Evolutionary conservation across 1,284 basidiomycete species (phyloP).

Genomic region (Exsudoporus floridanus): DNA sequence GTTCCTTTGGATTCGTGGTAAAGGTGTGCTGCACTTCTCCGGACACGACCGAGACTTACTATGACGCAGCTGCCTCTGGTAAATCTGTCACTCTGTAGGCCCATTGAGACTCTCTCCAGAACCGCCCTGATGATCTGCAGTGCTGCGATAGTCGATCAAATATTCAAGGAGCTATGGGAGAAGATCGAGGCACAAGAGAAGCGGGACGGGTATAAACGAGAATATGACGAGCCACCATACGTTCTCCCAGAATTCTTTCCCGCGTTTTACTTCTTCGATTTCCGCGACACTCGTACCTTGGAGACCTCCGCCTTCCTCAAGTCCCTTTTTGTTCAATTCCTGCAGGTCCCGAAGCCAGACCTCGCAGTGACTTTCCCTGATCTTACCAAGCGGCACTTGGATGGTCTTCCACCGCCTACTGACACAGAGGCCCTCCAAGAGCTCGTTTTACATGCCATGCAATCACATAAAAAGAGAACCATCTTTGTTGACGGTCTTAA

Average conservation of each 20-base stretch:
- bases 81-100: slow-evolving; percentile 29
- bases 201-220: slow-evolving; percentile 12
- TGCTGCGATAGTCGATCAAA: slow-evolving; percentile 27
- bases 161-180: slow-evolving; percentile 28
- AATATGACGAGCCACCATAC: slow-evolving; percentile 18
- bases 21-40: slow-evolving; percentile 10
- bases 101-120: not conserved
- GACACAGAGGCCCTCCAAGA: slow-evolving; percentile 15
- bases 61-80: slow-evolving; percentile 19
- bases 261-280: slow-evolving; percentile 33
- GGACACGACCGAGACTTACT: slow-evolving; percentile 4
- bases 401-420: slow-evolving; percentile 22
- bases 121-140: slow-evolving; percentile 15
- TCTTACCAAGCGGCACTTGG: slow-evolving; percentile 13
- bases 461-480: slow-evolving; percentile 20
- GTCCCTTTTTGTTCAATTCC: slow-evolving; percentile 30
- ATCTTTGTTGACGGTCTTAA: slow-evolving; percentile 30
- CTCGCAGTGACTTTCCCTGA: slow-evolving; percentile 21
- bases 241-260: slow-evolving; percentile 29
- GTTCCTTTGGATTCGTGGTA: slow-evolving; percentile 31
- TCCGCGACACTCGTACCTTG: slow-evolving; percentile 27
- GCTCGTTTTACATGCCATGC: slow-evolving; percentile 30
- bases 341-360: slow-evolving; percentile 26
- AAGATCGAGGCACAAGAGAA: slow-evolving; percentile 28
- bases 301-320: slow-evolving; percentile 22